Conservation (phyloP, 768 basidiomycete species). For the Boletales sp. region DNA sequence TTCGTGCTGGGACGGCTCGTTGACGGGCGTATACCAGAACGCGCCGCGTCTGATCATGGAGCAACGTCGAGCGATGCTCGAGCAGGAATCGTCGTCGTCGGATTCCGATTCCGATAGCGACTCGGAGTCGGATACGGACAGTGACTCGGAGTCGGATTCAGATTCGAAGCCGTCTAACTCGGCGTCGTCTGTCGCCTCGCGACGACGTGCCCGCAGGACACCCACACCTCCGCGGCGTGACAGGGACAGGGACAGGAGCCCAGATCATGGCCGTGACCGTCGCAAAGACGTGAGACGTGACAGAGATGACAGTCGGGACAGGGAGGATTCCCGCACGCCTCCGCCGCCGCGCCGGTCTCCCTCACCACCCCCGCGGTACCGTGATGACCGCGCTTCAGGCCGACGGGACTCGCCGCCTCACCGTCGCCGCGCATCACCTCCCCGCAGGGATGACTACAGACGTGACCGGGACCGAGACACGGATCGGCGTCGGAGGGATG, state of each 20-base stretch:
- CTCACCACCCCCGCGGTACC: constrained; percentile 26
- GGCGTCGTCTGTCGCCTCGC: constrained; percentile 34
- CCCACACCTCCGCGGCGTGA: constrained; percentile 32
- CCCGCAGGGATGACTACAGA: constrained; percentile 16
- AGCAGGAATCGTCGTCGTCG: constrained; percentile 55
- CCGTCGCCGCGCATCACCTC: constrained; percentile 22
- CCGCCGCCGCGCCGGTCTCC: constrained; percentile 29
- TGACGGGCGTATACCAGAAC: constrained; percentile 50
- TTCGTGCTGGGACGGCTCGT: neutral
- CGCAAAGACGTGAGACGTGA: constrained; percentile 13
- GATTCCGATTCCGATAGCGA: constrained; percentile 33
- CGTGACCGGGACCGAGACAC: constrained; percentile 22
- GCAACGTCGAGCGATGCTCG: constrained; percentile 84
- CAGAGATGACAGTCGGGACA: constrained; percentile 17
- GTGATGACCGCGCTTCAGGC: constrained; percentile 19
- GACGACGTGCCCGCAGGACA: constrained; percentile 27
- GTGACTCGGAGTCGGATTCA: constrained; percentile 39
- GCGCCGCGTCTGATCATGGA: constrained; percentile 93
- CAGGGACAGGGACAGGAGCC: constrained; percentile 21
- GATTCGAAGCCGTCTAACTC: constrained; percentile 34
- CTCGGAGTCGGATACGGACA: constrained; percentile 28
- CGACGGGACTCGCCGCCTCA: constrained; percentile 24
- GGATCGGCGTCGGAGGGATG: constrained; percentile 25
- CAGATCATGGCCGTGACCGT: constrained; percentile 20
- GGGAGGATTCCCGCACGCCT: constrained; percentile 33